phyloP scores from a whole-genome alignment of 1,284 basidiomycete genomes.

The Trichosporon coremiiforme region DNA sequence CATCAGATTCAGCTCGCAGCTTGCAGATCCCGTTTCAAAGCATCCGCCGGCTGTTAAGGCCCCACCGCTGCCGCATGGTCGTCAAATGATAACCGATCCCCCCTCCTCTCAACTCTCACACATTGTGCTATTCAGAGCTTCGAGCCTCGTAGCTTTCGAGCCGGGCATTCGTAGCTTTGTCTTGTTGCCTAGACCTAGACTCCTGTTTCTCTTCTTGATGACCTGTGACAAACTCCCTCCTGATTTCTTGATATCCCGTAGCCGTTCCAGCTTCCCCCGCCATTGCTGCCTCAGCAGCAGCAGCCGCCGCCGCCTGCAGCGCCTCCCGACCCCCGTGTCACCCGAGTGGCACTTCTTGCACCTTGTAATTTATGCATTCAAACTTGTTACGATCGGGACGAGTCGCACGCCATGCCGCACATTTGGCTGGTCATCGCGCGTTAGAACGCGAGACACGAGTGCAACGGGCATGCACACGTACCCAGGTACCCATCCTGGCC shows the following conservation, averaged over 20 bases:
- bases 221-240: not conserved
- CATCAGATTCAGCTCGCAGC: not conserved
- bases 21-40: not conserved
- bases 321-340: slow-evolving; percentile 8
- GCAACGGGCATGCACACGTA: too few species aligned
- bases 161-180: not conserved
- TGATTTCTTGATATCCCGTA: not conserved
- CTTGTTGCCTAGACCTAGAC: slow-evolving; percentile 1
- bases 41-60: not conserved
- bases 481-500: too few species aligned
- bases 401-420: slow-evolving; percentile 1
- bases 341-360: not conserved
- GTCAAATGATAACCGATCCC: not conserved
- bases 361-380: slow-evolving; percentile 12
- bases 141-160: not conserved
- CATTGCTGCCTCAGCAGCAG: not conserved
- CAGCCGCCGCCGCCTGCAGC: not conserved
- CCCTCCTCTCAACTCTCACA: not conserved
- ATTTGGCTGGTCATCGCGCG: not conserved
- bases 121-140: not conserved
- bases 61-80: not conserved
- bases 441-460: not conserved
- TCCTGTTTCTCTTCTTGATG: not conserved
- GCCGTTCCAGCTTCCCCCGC: not conserved
- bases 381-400: not conserved